Conservation (phyloP, 2,329 filamentous ascomycete species). For the Cercospora sojina region DNA sequence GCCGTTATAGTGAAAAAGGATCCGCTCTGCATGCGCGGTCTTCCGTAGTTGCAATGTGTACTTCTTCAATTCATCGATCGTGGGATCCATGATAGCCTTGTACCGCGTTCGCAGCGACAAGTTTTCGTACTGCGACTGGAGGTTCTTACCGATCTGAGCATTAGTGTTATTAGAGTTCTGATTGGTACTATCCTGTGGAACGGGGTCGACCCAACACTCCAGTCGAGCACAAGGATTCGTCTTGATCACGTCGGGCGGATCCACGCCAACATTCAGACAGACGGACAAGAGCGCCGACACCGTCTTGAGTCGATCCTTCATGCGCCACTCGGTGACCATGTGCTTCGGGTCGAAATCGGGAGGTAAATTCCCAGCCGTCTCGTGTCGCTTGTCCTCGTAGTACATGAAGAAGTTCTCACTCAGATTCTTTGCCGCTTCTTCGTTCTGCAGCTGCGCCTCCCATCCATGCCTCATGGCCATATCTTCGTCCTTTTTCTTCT, state of each 20-base stretch:
- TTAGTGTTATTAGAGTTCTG: constrained; percentile 43
- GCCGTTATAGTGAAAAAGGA: constrained; percentile 98
- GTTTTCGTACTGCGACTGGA: constrained; percentile 96
- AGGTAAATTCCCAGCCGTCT: constrained; percentile 86
- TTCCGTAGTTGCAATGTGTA: constrained; percentile 86
- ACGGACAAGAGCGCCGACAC: constrained; percentile 92
- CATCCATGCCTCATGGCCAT: constrained; percentile 73
- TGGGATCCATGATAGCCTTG: constrained; percentile 94
- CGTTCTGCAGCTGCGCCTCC: constrained; percentile 88
- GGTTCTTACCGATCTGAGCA: constrained; percentile 90
- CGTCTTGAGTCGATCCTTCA: constrained; percentile 94
- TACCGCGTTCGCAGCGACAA: constrained; percentile 93
- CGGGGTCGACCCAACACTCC: constrained; percentile 96
- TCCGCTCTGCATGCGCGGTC: constrained; percentile 92
- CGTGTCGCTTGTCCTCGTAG: constrained; percentile 96
- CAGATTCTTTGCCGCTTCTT: constrained; percentile 74
- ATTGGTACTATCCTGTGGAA: constrained; percentile 54
- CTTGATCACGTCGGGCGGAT: constrained; percentile 94
- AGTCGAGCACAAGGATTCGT: constrained; percentile 90
- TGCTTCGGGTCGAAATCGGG: constrained; percentile 42
- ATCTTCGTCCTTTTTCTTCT: constrained; percentile 18
- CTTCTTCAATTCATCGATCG: constrained; percentile 94
- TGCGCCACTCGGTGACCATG: constrained; percentile 85
- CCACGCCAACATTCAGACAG: constrained; percentile 95
- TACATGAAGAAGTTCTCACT: constrained; percentile 97